phyloP scores from a whole-genome alignment of 805 yeast species.

The Ogataea philodendri region DNA sequence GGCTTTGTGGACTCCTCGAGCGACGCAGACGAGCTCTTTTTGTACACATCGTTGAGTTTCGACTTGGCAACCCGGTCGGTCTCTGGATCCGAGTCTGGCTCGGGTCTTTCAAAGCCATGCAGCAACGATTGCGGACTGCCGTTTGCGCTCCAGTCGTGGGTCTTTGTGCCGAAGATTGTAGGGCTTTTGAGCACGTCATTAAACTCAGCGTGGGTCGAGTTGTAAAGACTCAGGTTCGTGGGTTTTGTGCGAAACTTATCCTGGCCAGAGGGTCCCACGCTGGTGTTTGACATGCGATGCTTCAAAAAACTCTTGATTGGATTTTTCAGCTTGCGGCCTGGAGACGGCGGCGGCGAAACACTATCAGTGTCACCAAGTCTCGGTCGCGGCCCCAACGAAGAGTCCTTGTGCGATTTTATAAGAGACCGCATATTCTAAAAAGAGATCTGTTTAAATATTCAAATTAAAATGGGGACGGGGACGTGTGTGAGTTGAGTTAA shows the following conservation, averaged over 20 bases:
- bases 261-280: background rate
- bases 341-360: slow-evolving; percentile 19
- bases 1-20: too few species aligned
- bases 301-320: slow-evolving; percentile 29
- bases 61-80: background rate
- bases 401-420: slow-evolving; percentile 31
- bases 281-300: slow-evolving; percentile 22
- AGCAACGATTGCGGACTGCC: slow-evolving; percentile 22
- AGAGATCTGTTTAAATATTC: too few species aligned
- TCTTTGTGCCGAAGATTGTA: slow-evolving; percentile 33
- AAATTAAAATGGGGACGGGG: too few species aligned
- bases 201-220: too few species aligned
- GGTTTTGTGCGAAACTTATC: background rate
- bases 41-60: too few species aligned
- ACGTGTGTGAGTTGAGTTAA: too few species aligned
- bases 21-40: too few species aligned
- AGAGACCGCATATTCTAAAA: slow-evolving; percentile 29
- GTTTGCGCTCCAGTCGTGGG: slow-evolving; percentile 31
- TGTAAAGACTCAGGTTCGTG: too few species aligned
- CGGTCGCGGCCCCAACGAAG: slow-evolving; percentile 16
- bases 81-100: slow-evolving; percentile 2
- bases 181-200: slow-evolving; percentile 17
- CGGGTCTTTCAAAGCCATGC: slow-evolving; percentile 6
- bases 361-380: slow-evolving; percentile 9
- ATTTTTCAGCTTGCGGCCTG: slow-evolving; percentile 23